phyloP scores from a whole-genome alignment of 768 basidiomycete genomes.

The Neoboletus magnificus region DNA sequence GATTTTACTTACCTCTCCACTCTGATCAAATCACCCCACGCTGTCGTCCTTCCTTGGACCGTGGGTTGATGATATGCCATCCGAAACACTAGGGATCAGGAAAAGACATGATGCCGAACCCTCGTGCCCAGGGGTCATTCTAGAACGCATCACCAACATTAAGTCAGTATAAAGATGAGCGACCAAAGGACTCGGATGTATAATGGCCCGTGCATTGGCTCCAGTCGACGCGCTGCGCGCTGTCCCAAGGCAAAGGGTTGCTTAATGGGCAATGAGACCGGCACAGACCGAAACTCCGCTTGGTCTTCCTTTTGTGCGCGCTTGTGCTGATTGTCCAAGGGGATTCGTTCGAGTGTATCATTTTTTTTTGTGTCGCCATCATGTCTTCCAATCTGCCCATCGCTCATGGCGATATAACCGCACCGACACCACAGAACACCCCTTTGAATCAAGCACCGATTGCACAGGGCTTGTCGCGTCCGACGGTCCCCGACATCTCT shows the following conservation, averaged over 20 bases:
- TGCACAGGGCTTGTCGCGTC: conserved; percentile 74
- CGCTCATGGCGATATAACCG: conserved; percentile 56
- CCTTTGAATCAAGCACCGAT: conserved; percentile 82
- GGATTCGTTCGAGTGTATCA: conserved; percentile 17
- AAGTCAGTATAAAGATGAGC: neutral
- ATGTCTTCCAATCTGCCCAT: conserved; percentile 77
- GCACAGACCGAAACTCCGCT: conserved; percentile 38
- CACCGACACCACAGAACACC: conserved; percentile 95
- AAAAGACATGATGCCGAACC: neutral
- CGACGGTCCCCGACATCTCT: conserved; percentile 83
- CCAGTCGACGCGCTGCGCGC: too few species aligned
- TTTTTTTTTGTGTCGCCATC: conserved; percentile 27
- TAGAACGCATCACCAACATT: neutral
- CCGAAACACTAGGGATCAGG: neutral
- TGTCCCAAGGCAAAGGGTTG: neutral
- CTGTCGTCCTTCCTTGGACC: neutral
- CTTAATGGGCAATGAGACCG: conserved; percentile 4
- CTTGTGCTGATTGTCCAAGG: conserved; percentile 24
- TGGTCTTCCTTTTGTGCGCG: conserved; percentile 19
- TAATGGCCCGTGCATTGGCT: neutral
- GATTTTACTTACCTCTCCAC: neutral
- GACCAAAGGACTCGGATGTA: neutral
- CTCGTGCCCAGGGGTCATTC: neutral
- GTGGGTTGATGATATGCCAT: neutral
- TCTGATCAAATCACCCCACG: neutral